Evolutionary conservation across 2,329 filamentous ascomycete genomes (phyloP), one percentile per base, ranked within the genome.

Genomic region (Gaeumannomyces sp.): DNA sequence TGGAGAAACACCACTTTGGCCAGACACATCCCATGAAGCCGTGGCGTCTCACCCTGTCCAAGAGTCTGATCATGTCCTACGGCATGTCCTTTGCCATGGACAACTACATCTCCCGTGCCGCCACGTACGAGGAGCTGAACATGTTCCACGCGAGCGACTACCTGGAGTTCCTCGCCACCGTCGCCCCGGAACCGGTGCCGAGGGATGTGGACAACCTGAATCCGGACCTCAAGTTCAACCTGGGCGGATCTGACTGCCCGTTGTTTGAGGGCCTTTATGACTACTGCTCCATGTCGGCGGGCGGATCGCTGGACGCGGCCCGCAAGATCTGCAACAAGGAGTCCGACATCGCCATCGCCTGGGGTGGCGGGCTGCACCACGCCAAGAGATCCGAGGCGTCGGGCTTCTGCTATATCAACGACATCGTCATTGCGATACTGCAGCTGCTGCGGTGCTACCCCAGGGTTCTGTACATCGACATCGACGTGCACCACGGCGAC

Each of bases 21-120:
- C 90, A 92, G 78, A 93, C 92, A 13, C 95, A 99, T 80, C 95
- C 95, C 27, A 99, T 99, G 95, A 99, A 99, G 76, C 95, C 95
- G 66, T 98, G 95, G 94, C 91, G 95, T 50, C 81, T 99, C 68
- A 97, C 93, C 22, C 84, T 99, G 64, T 96, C 95, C 65, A 98
- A 99, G 76, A 92, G 95, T 72, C 85, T 99, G 60, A 92, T 99
- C 68, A 89, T 96, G 74, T 90, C 92, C 1, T 98, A 98, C 76
- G 95, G 95, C 69, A 92, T 99, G 85, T 93, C 96, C 71, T 91
- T 94, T 72, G 93, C 92, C 68, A 98, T 99, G 95, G 93, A 98
- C 77, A 89, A 94, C 69, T 97, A 96, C 77, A 85, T 92, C 63
- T 86, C 94, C 29, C 87, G 93, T 31, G 85, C 89, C 16, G 95